Evolutionary conservation across 2,329 filamentous ascomycete genomes (phyloP).

Genomic region (Herpotrichia juniperi): DNA sequence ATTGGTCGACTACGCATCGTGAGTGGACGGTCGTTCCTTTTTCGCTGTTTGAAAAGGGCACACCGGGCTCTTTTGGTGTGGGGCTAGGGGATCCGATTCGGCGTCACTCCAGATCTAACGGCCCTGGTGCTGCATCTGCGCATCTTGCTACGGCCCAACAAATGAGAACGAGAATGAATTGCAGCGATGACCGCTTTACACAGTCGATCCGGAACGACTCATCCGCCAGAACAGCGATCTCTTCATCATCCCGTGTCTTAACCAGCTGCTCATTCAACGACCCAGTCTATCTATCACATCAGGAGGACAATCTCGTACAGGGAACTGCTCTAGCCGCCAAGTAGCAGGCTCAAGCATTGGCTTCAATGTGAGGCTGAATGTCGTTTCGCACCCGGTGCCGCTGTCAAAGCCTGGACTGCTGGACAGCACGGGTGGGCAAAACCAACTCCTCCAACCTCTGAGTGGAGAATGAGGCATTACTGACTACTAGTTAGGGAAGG

Average conservation of each 20-base stretch:
- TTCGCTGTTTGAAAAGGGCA: constrained; percentile 27
- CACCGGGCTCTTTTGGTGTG: constrained; percentile 27
- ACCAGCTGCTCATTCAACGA: too few species aligned
- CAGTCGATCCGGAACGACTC: not conserved
- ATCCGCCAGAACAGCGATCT: not conserved
- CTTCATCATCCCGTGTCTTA: not conserved
- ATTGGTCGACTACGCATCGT: constrained; percentile 5
- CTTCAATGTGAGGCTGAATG: not conserved
- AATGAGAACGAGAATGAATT: not conserved
- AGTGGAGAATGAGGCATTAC: constrained; percentile 13
- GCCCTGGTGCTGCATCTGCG: constrained; percentile 41
- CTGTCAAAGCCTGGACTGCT: constrained; percentile 4
- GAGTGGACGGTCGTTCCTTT: constrained; percentile 19
- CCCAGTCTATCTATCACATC: too few species aligned
- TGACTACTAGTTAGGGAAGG: constrained; percentile 18
- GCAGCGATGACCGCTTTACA: not conserved
- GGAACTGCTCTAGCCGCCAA: not conserved
- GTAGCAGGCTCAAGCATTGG: not conserved
- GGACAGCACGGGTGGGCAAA: constrained; percentile 6
- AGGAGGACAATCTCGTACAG: too few species aligned
- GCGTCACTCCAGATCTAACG: constrained; percentile 42
- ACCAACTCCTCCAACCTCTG: constrained; percentile 1
- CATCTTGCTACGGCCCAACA: constrained; percentile 2
- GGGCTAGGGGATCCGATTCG: constrained; percentile 41
- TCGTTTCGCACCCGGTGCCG: not conserved